Percentiles rank a stretch among this genome's conserved stretches.
These are phyloP conservation scores for Lactuca sativa DNA, from an alignment of 129 eudicot species.

Conservation along the genomic window DNA sequence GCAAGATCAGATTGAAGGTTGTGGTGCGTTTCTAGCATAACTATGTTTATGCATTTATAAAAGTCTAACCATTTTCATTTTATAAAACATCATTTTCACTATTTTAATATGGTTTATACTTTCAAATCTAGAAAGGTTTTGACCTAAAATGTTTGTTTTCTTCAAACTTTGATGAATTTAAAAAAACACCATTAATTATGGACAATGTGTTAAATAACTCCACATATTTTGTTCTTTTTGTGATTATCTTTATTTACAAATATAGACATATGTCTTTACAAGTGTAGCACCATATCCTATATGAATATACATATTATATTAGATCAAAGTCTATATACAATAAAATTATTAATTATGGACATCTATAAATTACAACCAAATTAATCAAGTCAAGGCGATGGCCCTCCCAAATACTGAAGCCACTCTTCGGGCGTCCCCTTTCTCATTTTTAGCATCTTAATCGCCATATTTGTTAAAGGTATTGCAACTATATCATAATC, in stretches of 20 bases:
- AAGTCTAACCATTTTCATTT: too few relatives aligned
- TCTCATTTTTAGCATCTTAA: constrained; percentile 59
- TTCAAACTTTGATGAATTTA: too few relatives aligned
- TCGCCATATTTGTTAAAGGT: constrained; percentile 63
- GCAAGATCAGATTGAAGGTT: too few relatives aligned
- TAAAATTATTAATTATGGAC: constrained; percentile 11
- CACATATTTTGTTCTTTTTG: too few relatives aligned
- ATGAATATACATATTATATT: constrained; percentile 25
- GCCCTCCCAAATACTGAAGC: constrained; percentile 70
- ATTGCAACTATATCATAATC: constrained; percentile 84
- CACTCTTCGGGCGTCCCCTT: constrained; percentile 89
- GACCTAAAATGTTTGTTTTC: too few relatives aligned
- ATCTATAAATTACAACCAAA: constrained; percentile 28
- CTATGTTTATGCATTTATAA: too few relatives aligned
- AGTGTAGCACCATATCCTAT: constrained; percentile 6
- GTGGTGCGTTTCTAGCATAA: too few relatives aligned
- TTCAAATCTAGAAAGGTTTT: too few relatives aligned
- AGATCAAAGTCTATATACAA: constrained; percentile 29
- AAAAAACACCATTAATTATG: too few relatives aligned
- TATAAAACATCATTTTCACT: too few relatives aligned
- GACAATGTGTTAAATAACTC: too few relatives aligned
- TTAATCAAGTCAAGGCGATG: constrained; percentile 38
- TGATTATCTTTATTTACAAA: constrained; percentile 20
- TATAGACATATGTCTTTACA: constrained; percentile 29
- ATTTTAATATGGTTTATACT: too few relatives aligned